Base-by-base conservation (phyloP, 192 early-diverging fungal species). In the Backusella tuberculispora region DNA sequence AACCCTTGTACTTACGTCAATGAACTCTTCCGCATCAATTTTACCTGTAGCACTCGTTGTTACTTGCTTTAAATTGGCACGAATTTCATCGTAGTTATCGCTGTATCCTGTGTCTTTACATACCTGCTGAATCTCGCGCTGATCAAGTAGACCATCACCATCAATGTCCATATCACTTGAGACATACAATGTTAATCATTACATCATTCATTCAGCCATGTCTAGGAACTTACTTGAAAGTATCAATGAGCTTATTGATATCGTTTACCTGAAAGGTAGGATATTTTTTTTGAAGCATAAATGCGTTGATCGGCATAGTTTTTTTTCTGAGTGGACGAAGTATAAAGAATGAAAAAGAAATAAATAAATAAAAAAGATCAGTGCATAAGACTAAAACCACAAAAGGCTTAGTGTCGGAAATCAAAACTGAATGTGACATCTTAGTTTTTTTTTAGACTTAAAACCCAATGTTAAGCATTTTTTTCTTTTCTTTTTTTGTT, bases 11-110 rank as follows among this genome's bases (percentile, higher is more conserved):
- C 79, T 83, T 86, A 89, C 91, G 82, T 93, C 93, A 14, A 93
- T 85, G 82, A 92, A 93, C 75, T 95, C 93, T 74, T 95, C 93
- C 10, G 90, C 83, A 75, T 93, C 92, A 66, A 93, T 88, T 76
- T 89, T 88, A 53, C 89, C 88, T 4, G 89, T 85, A 12, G 89
- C 84, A 75, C 88, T 91, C 66, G 88, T 87, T 37, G 85, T 85
- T 40, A 95, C 87, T 74, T 88, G 83, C 80, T 92, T 92, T 50
- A 93, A 79, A 24, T 87, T 89, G 7, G 81, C 80, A 47, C 91
- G 90, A 65, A 95, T 90, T 56, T 93, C 89, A 76, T 95, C 93
- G 74, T 94, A 94, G 71, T 86, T 82, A 68, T 86, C 80, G 70
- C 88, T 88, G n/a, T 88, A 85, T n/a, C 90, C 90, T 76, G 89